A percentile compares a stretch with the other conserved stretches of the same genome.
phyloP scores from a whole-genome alignment of 2,329 filamentous ascomycete genomes.

The Colletotrichum destructivum region DNA sequence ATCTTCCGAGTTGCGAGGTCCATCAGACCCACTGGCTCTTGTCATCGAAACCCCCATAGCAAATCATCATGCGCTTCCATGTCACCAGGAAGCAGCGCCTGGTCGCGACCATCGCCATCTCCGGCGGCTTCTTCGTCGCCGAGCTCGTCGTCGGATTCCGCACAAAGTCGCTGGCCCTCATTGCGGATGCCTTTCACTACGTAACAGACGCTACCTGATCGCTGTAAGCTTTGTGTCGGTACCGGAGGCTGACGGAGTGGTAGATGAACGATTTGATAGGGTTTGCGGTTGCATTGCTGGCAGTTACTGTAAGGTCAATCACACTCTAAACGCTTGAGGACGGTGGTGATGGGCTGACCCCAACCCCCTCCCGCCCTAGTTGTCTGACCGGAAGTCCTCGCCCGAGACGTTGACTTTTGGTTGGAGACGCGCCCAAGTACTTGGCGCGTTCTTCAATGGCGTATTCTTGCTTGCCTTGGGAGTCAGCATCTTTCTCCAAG shows the following conservation, averaged over 20 bases:
- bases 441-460: slow-evolving; percentile 87
- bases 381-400: slow-evolving; percentile 69
- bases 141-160: slow-evolving; percentile 76
- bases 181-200: slow-evolving; percentile 86
- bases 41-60: too few relatives aligned
- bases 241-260: neutral
- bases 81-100: slow-evolving; percentile 62
- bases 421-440: slow-evolving; percentile 81
- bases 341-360: neutral
- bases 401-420: slow-evolving; percentile 78
- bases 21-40: neutral
- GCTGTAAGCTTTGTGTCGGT: neutral
- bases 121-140: slow-evolving; percentile 65
- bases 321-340: neutral
- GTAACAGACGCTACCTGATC: slow-evolving; percentile 57
- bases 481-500: slow-evolving; percentile 80
- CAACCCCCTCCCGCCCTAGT: slow-evolving; percentile 54
- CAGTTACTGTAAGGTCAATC: slow-evolving; percentile 68
- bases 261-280: slow-evolving; percentile 80
- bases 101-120: slow-evolving; percentile 63
- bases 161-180: slow-evolving; percentile 78
- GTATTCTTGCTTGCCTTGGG: slow-evolving; percentile 81
- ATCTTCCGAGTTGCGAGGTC: too few relatives aligned
- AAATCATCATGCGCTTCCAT: slow-evolving; percentile 43
- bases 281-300: slow-evolving; percentile 76